Evolutionary conservation across 2,329 filamentous ascomycete genomes (phyloP).

Genomic region (Ceratocystis huliohia): DNA sequence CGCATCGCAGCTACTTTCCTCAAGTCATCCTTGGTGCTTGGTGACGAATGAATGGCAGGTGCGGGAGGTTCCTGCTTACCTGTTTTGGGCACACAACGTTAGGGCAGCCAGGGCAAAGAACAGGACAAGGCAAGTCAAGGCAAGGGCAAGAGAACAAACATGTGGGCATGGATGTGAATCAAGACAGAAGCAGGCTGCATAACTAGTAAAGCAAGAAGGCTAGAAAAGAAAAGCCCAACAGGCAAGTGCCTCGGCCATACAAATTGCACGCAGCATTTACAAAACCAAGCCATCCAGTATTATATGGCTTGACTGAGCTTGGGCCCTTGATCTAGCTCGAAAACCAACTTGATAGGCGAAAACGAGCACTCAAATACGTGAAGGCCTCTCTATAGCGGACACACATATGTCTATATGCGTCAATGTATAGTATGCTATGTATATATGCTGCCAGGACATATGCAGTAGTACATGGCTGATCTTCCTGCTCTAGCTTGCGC

Average conservation of each 20-base stretch:
- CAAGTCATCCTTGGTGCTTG: not conserved
- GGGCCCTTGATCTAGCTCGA: not conserved
- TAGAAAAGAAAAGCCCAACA: not conserved
- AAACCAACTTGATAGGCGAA: not conserved
- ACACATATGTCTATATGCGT: not conserved
- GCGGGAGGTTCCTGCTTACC: conserved; percentile 13
- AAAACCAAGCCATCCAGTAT: not conserved
- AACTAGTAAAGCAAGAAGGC: not conserved
- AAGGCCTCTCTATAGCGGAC: not conserved
- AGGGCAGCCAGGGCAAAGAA: not conserved
- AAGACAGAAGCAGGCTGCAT: not conserved
- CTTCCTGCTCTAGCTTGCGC: not conserved
- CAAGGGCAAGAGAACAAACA: not conserved
- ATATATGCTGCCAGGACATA: not conserved
- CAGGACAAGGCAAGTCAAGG: not conserved
- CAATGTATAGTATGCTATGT: not conserved
- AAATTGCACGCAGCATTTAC: not conserved
- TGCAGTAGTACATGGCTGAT: not conserved
- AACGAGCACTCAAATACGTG: not conserved
- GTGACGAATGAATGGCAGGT: conserved; percentile 3
- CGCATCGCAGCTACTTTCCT: no score
- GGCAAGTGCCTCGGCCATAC: not conserved
- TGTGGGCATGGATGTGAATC: not conserved
- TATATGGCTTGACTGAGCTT: not conserved
- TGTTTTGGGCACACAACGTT: conserved; percentile 6